Base-by-base conservation (phyloP, 2,329 filamentous ascomycete genomes). In the Fusarium sp. region DNA sequence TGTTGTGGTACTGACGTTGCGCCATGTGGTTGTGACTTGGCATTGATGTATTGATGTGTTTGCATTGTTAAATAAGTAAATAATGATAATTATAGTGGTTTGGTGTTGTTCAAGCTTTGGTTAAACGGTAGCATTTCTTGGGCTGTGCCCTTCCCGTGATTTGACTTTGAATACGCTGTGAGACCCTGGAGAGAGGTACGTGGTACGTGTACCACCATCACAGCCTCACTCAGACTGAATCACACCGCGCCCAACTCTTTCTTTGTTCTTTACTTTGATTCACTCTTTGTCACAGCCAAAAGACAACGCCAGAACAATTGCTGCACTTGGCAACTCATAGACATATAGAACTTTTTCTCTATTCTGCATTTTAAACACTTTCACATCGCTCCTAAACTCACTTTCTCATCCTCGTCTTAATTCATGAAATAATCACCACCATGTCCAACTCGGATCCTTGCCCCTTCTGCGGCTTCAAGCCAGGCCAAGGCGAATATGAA, bases 381-480 rank as follows among this genome's bases (percentile, higher is more conserved):
- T 36, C 15, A 31, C 42, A 29, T 55, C 41, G 22, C 36, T 31
- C 56, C 53, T 42, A 33, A 49, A 13, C 27, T 33, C 44, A 25
- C 33, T 44, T 31, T 29, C 38, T 50, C 36, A 22, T 29, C 27
- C 10, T 36, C 18, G 15, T 22, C 41, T 38, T 55, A 35, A n/a
- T 27, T 25, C 46, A 41, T 58, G 49, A 53, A 44, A 70, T 42
- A 47, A 38, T 27, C 36, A 36, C 29, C 36, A 39, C 44, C 25
- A 73, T 73, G 70, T 46, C 66, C 36, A 41, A 41, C 31, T 45
- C 57, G 22, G 49, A 73, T 45, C 70, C 70, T 59, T 78, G 82
- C 52, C 82, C 82, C 5, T 84, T 83, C 56, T 84, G 82, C 62
- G 78, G 79, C 57, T 82, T 79, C 68, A 73, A 70, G 36, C 65